Base-by-base conservation (phyloP, 176 grass and related monocot species). In the Zea mays region DNA sequence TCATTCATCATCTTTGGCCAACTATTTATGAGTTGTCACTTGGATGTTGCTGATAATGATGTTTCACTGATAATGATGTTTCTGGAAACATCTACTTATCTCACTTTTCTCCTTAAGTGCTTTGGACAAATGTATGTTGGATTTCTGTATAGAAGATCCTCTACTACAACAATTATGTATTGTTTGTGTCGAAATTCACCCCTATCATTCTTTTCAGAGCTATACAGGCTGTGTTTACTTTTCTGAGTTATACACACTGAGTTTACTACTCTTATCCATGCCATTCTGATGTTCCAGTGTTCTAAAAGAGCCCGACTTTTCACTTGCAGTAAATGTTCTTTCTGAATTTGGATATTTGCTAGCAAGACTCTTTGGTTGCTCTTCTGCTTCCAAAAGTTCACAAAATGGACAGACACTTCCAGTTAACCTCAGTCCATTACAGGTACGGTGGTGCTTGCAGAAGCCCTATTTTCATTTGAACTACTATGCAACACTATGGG, bases 301-400 rank as follows among this genome's bases (percentile, higher is more conserved):
- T 72, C 57, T 76, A 58, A 88, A 84, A 60, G 14, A 8, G 10
- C 0, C 10, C 42, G 13, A 3, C 10, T 37, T 65, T 52, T 74
- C 65, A 75, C 12, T 49, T 89, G 63, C 84, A 93, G 90, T 73
- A 82, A 93, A 84, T 84, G 58, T 47, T 62, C 54, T 88, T 79
- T 74, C 77, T 73, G 65, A 82, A 12, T 83, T 83, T 72, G 90
- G 81, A 54, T 84, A 81, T 19, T 79, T 78, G 16, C 70, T 93
- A 37, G 67, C 77, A 75, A 93, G 73, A 71, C 49, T 86, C 48
- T 82, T 89, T 61, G 68, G 83, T 41, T 72, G 21, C 58, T 84
- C 86, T 44, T 80, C 52, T 67, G 36, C 34, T 69, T 33, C 72
- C 43, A 77, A 69, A 52, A 81, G 45, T 67, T 82, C 83, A 83